phyloP scores from a whole-genome alignment of 1,284 basidiomycete genomes.

The Boletellus deceptivus region DNA sequence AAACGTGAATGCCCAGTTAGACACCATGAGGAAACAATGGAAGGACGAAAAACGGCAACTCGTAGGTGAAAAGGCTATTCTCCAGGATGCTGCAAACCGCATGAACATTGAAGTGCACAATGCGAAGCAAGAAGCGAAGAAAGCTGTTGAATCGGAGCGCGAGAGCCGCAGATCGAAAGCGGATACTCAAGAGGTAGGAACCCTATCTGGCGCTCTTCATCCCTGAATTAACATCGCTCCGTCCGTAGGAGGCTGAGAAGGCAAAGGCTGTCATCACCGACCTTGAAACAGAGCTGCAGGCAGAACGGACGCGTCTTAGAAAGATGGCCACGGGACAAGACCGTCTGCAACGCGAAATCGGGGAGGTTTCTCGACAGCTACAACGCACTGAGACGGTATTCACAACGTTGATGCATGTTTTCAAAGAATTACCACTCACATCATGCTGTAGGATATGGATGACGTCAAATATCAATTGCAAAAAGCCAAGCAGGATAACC shows the following conservation, averaged over 20 bases:
- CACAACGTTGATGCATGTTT: slow-evolving; percentile 1
- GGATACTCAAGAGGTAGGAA: slow-evolving; percentile 55
- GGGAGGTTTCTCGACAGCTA: slow-evolving; percentile 58
- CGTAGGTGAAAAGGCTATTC: slow-evolving; percentile 64
- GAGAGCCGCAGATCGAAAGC: slow-evolving; percentile 44
- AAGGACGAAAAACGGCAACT: slow-evolving; percentile 60
- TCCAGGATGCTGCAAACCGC: slow-evolving; percentile 65
- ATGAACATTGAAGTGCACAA: slow-evolving; percentile 59
- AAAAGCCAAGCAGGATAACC: slow-evolving; percentile 64
- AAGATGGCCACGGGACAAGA: slow-evolving; percentile 61
- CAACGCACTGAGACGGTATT: slow-evolving; percentile 64
- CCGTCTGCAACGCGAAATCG: slow-evolving; percentile 58
- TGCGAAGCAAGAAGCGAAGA: slow-evolving; percentile 55
- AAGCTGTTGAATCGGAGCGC: slow-evolving; percentile 50
- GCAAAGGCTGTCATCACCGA: slow-evolving; percentile 63
- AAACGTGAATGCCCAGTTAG: slow-evolving; percentile 60
- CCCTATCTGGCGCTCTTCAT: neutral
- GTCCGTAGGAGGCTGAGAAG: slow-evolving; percentile 60
- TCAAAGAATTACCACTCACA: slow-evolving; percentile 13
- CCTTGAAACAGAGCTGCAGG: slow-evolving; percentile 64
- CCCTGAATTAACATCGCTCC: slow-evolving; percentile 4
- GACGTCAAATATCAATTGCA: slow-evolving; percentile 68
- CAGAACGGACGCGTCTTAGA: slow-evolving; percentile 63
- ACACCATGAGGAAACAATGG: slow-evolving; percentile 63
- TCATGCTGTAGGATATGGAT: slow-evolving; percentile 61